A percentile compares a stretch with the other conserved stretches of the same genome.
These are phyloP conservation scores for Eucalyptus cloeziana DNA, from an alignment of 345 rosid species.

Conservation along the genomic window DNA sequence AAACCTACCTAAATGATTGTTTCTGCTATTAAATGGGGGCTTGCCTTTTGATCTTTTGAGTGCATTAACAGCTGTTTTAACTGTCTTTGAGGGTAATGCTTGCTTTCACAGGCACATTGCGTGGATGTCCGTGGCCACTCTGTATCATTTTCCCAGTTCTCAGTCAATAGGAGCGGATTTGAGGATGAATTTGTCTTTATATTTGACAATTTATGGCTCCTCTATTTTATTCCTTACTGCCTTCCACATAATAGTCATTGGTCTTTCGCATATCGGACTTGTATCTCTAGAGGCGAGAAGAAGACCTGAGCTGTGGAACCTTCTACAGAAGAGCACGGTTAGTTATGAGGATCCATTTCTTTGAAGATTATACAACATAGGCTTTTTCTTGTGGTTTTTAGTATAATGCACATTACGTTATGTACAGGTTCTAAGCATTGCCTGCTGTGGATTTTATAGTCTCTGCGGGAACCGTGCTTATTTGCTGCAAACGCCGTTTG, in stretches of 20 bases:
- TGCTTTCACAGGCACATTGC: conserved; percentile 73
- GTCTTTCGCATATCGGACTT: conserved; percentile 85
- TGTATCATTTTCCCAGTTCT: conserved; percentile 97
- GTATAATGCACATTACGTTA: neutral
- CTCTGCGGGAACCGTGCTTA: conserved; percentile 89
- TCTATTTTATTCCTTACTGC: conserved; percentile 80
- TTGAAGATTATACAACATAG: neutral
- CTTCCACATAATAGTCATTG: conserved; percentile 80
- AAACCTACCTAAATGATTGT: neutral
- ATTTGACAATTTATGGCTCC: conserved; percentile 66
- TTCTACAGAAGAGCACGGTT: conserved; percentile 91
- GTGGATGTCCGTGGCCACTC: conserved; percentile 95
- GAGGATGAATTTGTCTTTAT: conserved; percentile 98
- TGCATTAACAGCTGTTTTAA: neutral
- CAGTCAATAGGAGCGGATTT: conserved; percentile 95
- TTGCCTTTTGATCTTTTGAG: neutral
- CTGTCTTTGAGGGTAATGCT: neutral
- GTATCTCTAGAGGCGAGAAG: conserved; percentile 89
- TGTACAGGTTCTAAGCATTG: conserved; percentile 80
- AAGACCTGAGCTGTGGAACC: conserved; percentile 82
- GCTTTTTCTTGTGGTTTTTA: neutral
- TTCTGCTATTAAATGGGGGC: neutral
- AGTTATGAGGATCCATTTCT: conserved; percentile 12
- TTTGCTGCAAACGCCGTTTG: conserved; percentile 38
- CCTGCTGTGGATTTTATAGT: conserved; percentile 95